These are phyloP conservation scores for Capsella bursapastoris DNA, from an alignment of 345 rosid genomes.

Conservation along the genomic window DNA sequence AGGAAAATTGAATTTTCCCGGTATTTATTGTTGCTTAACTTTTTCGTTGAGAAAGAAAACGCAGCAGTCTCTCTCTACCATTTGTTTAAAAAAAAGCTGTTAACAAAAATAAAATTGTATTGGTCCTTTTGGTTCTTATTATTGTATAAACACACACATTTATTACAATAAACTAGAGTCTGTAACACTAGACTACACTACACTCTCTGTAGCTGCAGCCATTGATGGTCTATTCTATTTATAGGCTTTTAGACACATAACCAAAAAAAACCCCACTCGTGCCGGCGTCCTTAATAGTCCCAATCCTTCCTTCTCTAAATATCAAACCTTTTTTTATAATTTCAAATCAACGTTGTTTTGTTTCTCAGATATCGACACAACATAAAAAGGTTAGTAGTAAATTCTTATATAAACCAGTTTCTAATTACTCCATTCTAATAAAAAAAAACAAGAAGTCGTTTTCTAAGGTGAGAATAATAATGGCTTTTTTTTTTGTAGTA, in stretches of 20 bases:
- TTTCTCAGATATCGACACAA: slow-evolving; percentile 30
- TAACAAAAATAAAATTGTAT: slow-evolving; percentile 3
- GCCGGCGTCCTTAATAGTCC: slow-evolving; percentile 40
- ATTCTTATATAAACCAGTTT: too few relatives aligned
- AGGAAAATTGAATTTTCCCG: slow-evolving; percentile 6
- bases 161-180: slow-evolving; percentile 18
- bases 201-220: slow-evolving; percentile 22
- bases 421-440: background rate
- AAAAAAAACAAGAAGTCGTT: background rate
- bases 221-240: slow-evolving; percentile 41
- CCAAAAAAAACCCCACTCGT: slow-evolving; percentile 34
- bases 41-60: background rate
- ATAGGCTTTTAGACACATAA: slow-evolving; percentile 39
- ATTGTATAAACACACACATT: background rate
- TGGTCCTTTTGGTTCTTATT: background rate
- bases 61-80: too few relatives aligned
- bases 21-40: slow-evolving; percentile 31
- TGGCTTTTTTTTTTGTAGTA: background rate
- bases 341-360: background rate
- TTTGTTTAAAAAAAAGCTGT: background rate
- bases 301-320: background rate
- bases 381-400: slow-evolving; percentile 21
- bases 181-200: slow-evolving; percentile 27
- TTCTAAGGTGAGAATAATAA: slow-evolving; percentile 24
- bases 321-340: too few relatives aligned